Percentiles rank a stretch among this genome's conserved stretches.
Conservation (phyloP, 208 protist species). For the Wallacemonas rigidus region DNA sequence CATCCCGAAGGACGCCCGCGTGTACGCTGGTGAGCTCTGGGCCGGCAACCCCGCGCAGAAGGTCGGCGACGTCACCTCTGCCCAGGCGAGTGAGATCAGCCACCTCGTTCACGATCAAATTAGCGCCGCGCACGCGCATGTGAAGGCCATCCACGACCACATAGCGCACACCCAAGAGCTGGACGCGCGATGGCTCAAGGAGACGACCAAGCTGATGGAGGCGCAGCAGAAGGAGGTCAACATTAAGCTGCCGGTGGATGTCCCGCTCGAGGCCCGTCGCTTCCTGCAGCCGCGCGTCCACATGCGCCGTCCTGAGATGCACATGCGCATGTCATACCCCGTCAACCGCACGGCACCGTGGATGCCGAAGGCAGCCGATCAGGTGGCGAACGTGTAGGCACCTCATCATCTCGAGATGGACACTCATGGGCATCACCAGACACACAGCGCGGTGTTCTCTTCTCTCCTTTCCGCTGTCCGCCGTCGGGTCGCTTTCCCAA, state of each 20-base stretch:
- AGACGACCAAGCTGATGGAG: constrained; percentile 67
- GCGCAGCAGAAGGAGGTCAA: constrained; percentile 81
- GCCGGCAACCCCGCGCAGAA: constrained; percentile 89
- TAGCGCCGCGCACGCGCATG: constrained; percentile 52
- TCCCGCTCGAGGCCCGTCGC: constrained; percentile 81
- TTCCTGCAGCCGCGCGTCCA: constrained; percentile 88
- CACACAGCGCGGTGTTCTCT: neutral
- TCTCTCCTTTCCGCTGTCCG: neutral
- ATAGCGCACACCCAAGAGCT: constrained; percentile 64
- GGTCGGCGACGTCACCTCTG: constrained; percentile 75
- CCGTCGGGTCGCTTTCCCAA: neutral
- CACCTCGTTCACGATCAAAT: constrained; percentile 78
- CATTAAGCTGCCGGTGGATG: constrained; percentile 76
- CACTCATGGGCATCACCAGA: too few species aligned
- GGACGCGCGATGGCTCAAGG: constrained; percentile 68
- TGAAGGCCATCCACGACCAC: constrained; percentile 74
- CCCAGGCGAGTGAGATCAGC: constrained; percentile 64
- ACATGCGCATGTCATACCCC: constrained; percentile 87
- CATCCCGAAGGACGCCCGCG: constrained; percentile 78
- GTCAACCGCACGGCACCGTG: constrained; percentile 88
- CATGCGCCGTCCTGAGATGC: constrained; percentile 88
- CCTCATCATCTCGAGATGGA: too few species aligned
- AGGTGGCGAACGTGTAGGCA: constrained; percentile 75
- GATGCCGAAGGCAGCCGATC: constrained; percentile 83
- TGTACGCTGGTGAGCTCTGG: constrained; percentile 91